phyloP scores from a whole-genome alignment of 345 rosid genomes.

The Draba incana region DNA sequence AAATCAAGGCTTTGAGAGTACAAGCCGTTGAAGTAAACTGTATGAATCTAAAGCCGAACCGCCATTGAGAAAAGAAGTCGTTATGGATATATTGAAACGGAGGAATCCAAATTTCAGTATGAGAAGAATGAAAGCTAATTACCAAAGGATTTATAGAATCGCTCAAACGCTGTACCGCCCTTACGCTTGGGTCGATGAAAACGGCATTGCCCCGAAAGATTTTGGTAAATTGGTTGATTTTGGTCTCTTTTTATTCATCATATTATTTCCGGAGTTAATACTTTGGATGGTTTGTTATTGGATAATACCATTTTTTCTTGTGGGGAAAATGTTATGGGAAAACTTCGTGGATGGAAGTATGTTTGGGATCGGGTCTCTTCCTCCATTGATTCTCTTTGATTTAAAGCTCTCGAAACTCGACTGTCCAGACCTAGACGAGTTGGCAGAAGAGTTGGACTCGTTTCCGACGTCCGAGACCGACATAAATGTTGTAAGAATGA shows the following conservation, averaged over 20 bases:
- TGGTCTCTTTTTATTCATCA: no score
- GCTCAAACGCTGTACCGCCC: neutral
- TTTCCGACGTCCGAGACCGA: slow-evolving; percentile 3
- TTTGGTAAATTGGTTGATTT: neutral
- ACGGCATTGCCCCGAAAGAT: neutral
- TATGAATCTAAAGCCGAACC: slow-evolving; percentile 18
- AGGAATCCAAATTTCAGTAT: slow-evolving; percentile 13
- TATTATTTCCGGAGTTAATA: no score
- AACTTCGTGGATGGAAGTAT: no score
- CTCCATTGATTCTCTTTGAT: neutral
- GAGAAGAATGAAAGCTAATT: slow-evolving; percentile 12
- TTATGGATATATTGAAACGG: slow-evolving; percentile 25
- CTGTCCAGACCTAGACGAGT: neutral
- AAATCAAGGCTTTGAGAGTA: neutral
- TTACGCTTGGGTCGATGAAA: neutral
- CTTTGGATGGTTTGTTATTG: neutral
- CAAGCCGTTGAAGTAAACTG: slow-evolving; percentile 16
- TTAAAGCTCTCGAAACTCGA: slow-evolving; percentile 21
- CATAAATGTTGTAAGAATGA: neutral
- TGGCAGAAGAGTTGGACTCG: slow-evolving; percentile 23
- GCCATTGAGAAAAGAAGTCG: slow-evolving; percentile 30
- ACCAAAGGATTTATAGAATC: neutral
- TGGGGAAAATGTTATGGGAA: neutral
- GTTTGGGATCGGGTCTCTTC: neutral
- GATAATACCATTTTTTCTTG: neutral